Evolutionary conservation across 2,329 filamentous ascomycete species (phyloP), one percentile per base, ranked within the genome.

Genomic region (Xylaria sp.): DNA sequence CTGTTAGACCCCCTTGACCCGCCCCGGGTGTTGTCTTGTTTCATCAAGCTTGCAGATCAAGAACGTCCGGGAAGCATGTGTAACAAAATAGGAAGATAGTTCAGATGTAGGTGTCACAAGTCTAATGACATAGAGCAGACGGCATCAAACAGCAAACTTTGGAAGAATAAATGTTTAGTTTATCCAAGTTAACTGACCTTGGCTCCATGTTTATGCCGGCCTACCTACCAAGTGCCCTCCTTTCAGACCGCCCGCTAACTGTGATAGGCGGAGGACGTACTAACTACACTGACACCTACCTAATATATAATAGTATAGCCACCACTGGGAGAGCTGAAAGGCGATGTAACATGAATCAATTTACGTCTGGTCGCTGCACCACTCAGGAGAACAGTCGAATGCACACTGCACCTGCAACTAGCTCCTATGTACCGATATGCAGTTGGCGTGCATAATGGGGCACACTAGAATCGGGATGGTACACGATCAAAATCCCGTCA

Each of bases 291-390:
- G n/a, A n/a, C n/a, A n/a, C n/a, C n/a, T n/a, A 27, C 24, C 24
- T 4, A 27, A 27, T 27, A 27, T 27, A 27, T 27, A 27, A 27
- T 27, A 27, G 24, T 4, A 27, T 34, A 54, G 51, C 27, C 42
- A 47, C n/a, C 17, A 21, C n/a, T 12, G 6, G 30, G 21, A 50
- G 32, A 70, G 69, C 69, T 67, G 64, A 69, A 71, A 56, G 32
- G 62, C 39, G 1, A 60, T 71, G 67, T 19, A 59, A 63, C 65
- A 36, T 34, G 39, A 58, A 27, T 65, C 53, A 53, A 56, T 61
- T 50, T 56, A 30, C 50, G 6, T 62, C 66, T 59, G 63, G 36
- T 50, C 51, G 56, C 56, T 59, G 30, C 59, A 64, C 66, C 69
- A 69, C 59, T 70, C 55, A 64, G 59, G 27, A 66, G 61, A 54